Percentiles rank a stretch among this genome's conserved stretches.
Evolutionary conservation across 2,329 filamentous ascomycete species (phyloP).

Genomic region (Fusarium decemcellulare): DNA sequence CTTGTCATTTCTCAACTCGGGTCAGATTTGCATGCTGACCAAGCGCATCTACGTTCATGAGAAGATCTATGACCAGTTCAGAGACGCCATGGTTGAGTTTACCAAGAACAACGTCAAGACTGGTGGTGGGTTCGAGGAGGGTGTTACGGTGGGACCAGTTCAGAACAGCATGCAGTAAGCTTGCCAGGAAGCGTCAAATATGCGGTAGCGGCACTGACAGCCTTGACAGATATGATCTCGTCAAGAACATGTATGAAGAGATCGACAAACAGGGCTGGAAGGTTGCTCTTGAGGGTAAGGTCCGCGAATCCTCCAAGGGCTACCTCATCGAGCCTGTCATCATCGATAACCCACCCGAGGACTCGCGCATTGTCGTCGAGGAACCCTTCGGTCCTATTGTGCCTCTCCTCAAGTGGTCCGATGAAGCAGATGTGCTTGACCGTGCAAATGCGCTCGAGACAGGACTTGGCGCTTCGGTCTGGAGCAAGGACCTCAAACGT

Average conservation of each 20-base stretch:
- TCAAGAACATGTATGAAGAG: constrained; percentile 62
- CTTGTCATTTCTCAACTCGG: constrained; percentile 66
- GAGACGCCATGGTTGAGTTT: constrained; percentile 50
- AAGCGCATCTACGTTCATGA: constrained; percentile 75
- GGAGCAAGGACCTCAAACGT: constrained; percentile 65
- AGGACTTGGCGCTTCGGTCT: constrained; percentile 71
- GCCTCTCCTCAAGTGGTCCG: constrained; percentile 72
- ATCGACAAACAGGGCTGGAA: constrained; percentile 60
- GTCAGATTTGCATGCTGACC: constrained; percentile 57
- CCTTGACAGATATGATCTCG: neutral
- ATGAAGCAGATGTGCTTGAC: constrained; percentile 71
- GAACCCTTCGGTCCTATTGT: constrained; percentile 73
- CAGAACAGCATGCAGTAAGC: constrained; percentile 72
- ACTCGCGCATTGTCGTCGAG: constrained; percentile 68
- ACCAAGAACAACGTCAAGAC: constrained; percentile 54
- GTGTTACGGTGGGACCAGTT: constrained; percentile 65
- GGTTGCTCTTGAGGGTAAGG: constrained; percentile 51
- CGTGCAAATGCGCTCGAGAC: constrained; percentile 67
- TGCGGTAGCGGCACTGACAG: neutral
- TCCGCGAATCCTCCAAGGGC: constrained; percentile 54
- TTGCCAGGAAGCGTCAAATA: neutral
- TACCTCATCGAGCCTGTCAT: constrained; percentile 73
- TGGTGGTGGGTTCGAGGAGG: constrained; percentile 59
- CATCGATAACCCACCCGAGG: constrained; percentile 71
- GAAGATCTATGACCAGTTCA: constrained; percentile 69